phyloP scores from a whole-genome alignment of 2,329 filamentous ascomycete species.

The Laburnicola sp. region DNA sequence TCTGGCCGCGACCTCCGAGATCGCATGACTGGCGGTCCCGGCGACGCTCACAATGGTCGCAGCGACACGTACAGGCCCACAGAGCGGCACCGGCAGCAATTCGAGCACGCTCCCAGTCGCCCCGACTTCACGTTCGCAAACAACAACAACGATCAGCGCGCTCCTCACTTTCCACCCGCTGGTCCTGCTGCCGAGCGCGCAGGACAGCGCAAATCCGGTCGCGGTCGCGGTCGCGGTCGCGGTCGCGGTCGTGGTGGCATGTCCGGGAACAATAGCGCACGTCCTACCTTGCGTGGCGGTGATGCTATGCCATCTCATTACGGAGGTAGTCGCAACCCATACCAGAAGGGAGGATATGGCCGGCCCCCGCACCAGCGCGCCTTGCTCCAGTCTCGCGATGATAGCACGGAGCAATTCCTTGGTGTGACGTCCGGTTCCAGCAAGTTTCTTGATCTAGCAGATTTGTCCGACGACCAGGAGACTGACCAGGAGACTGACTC shows the following conservation, averaged over 20 bases:
- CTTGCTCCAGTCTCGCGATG: slow-evolving; percentile 48
- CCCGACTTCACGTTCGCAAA: slow-evolving; percentile 43
- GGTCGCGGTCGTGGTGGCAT: slow-evolving; percentile 13
- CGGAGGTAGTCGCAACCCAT: slow-evolving; percentile 24
- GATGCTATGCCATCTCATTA: slow-evolving; percentile 5
- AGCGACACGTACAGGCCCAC: slow-evolving; percentile 36
- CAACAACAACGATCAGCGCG: slow-evolving; percentile 29
- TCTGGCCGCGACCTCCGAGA: not conserved
- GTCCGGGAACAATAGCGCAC: slow-evolving; percentile 13
- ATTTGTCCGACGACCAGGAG: slow-evolving; percentile 46
- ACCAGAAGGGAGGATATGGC: slow-evolving; percentile 22
- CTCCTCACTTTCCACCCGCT: slow-evolving; percentile 36
- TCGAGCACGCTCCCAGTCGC: slow-evolving; percentile 17
- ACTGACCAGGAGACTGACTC: slow-evolving; percentile 39
- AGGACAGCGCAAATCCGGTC: slow-evolving; percentile 20
- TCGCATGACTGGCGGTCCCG: slow-evolving; percentile 3
- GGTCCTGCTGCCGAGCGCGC: slow-evolving; percentile 23
- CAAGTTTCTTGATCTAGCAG: slow-evolving; percentile 47
- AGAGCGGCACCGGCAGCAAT: slow-evolving; percentile 17
- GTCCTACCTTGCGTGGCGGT: slow-evolving; percentile 15
- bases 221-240: not conserved
- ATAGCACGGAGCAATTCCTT: slow-evolving; percentile 50
- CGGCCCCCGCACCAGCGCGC: slow-evolving; percentile 49
- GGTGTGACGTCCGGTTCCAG: slow-evolving; percentile 48
- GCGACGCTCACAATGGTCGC: slow-evolving; percentile 24